Percentiles rank a stretch among this genome's conserved stretches.
Evolutionary conservation across 768 basidiomycete species (phyloP).

Genomic region (Clathrus columnatus): DNA sequence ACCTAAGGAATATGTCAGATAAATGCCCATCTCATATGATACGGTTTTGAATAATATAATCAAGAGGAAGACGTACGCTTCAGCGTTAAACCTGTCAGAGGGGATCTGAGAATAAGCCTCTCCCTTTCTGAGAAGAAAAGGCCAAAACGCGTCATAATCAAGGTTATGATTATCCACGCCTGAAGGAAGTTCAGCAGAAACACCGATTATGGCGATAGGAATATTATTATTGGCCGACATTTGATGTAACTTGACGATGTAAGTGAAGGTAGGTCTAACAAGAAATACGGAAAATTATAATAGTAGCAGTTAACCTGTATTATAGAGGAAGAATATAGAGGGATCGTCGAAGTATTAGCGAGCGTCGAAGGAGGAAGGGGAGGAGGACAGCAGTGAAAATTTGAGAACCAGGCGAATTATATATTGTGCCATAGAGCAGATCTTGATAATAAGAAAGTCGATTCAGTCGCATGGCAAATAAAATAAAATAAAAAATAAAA

Average conservation of each 20-base stretch:
- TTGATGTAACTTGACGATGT: background rate
- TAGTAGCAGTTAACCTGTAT: background rate
- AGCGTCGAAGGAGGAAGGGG: background rate
- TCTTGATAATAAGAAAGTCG: background rate
- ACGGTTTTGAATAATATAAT: background rate
- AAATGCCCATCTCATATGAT: background rate
- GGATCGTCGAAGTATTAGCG: background rate
- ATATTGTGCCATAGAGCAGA: background rate
- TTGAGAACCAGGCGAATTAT: background rate
- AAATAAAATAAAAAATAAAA: background rate
- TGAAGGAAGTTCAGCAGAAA: conserved; percentile 32
- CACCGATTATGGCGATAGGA: conserved; percentile 17
- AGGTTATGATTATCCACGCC: conserved; percentile 25
- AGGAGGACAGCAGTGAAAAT: background rate
- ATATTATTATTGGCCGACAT: background rate
- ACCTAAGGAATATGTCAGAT: background rate
- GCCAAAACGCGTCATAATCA: conserved; percentile 27
- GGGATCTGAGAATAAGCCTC: conserved; percentile 28
- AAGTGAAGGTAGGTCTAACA: background rate
- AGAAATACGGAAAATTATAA: background rate
- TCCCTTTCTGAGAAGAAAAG: conserved; percentile 26
- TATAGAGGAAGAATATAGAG: background rate
- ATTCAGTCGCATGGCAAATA: background rate
- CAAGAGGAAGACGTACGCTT: conserved; percentile 19
- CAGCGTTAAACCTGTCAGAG: conserved; percentile 25